These are phyloP conservation scores for Agrostemma githago DNA, from an alignment of 148 eudicot species.

Conservation along the genomic window DNA sequence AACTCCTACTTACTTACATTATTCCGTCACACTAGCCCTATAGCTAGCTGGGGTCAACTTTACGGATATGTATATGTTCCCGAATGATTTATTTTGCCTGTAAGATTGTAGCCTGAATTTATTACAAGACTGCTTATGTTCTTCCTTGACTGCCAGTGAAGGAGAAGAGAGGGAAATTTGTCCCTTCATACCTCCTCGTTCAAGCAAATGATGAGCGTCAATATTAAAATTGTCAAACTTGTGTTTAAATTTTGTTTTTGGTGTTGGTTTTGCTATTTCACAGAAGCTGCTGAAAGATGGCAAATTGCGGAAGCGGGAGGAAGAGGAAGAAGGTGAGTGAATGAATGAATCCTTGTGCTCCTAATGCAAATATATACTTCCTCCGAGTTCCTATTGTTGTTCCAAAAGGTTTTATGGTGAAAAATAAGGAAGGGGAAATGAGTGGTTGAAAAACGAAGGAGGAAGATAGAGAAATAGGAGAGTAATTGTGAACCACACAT, in stretches of 20 bases:
- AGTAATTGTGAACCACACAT: too few species aligned
- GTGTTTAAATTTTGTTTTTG: too few species aligned
- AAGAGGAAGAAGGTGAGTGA: slow-evolving; percentile 11
- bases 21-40: background rate
- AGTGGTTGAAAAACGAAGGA: too few species aligned
- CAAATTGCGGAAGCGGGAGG: slow-evolving; percentile 3
- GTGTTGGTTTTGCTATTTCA: background rate
- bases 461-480: too few species aligned
- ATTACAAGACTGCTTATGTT: background rate
- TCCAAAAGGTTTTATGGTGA: too few species aligned
- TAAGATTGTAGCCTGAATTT: background rate
- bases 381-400: too few species aligned
- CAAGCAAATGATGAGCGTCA: too few species aligned
- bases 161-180: too few species aligned
- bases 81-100: background rate
- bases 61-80: background rate
- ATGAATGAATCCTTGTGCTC: background rate
- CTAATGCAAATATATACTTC: too few species aligned
- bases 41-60: background rate
- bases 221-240: background rate
- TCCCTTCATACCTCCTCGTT: too few species aligned
- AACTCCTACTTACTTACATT: slow-evolving; percentile 21
- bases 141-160: background rate
- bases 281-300: background rate
- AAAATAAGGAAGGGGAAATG: too few species aligned